Percentiles rank a stretch among this genome's conserved stretches.
These are phyloP conservation scores for Gloeophyllum trabeum DNA, from an alignment of 768 basidiomycete genomes.

Conservation along the genomic window DNA sequence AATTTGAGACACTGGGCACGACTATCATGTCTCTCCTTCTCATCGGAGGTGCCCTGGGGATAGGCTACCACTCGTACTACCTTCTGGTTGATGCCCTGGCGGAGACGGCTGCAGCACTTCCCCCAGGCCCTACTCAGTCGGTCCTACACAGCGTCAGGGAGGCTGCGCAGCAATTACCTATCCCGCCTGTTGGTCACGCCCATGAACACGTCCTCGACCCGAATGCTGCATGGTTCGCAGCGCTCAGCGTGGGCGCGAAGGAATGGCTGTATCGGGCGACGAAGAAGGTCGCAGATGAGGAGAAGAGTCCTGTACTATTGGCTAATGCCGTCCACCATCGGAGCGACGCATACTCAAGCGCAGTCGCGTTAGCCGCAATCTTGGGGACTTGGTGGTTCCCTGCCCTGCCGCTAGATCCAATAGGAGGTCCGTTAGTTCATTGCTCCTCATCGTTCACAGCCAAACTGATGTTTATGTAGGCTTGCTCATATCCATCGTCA, in stretches of 20 bases:
- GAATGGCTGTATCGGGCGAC: constrained; percentile 92
- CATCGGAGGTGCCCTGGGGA: constrained; percentile 72
- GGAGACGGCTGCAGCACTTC: constrained; percentile 50
- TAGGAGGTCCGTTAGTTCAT: constrained; percentile 56
- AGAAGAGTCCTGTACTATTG: constrained; percentile 80
- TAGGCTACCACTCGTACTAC: constrained; percentile 85
- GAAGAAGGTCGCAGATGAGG: constrained; percentile 81
- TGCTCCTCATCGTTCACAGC: neutral
- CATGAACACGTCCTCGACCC: constrained; percentile 62
- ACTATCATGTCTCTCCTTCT: constrained; percentile 80
- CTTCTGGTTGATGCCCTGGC: constrained; percentile 67
- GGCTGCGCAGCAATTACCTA: constrained; percentile 40
- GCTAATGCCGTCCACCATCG: constrained; percentile 98
- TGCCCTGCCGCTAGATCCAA: constrained; percentile 79
- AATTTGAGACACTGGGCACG: constrained; percentile 95
- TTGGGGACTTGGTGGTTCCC: constrained; percentile 83
- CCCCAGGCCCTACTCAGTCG: constrained; percentile 53
- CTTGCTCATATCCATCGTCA: constrained; percentile 80
- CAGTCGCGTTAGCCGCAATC: constrained; percentile 88
- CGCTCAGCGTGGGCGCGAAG: constrained; percentile 66
- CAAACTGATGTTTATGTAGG: constrained; percentile 30
- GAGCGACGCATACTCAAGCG: constrained; percentile 91
- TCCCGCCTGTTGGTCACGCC: constrained; percentile 18
- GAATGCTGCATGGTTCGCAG: constrained; percentile 96
- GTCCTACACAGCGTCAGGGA: constrained; percentile 47